Evolutionary conservation across 176 grass and related monocot species (phyloP), one percentile per base, ranked within the genome.

Genomic region (Eragrostis curvula): DNA sequence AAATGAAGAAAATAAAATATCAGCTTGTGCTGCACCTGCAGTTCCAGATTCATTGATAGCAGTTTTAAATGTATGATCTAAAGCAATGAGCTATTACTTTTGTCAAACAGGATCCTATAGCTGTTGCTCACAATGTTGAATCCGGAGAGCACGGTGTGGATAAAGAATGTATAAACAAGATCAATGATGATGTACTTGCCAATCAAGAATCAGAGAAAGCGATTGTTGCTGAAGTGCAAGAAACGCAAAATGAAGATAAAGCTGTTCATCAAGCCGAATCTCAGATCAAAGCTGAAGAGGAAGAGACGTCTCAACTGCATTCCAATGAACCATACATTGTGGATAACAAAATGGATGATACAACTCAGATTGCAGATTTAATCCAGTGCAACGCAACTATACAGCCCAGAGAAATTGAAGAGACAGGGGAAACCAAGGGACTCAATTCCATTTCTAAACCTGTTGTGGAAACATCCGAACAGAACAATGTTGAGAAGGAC

Each of bases 131-230:
- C 51, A 81, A 75, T 61, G 28, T 46, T n/a, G 61, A 81, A 69
- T 73, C 50, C 11, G 23, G 29, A 68, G 77, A 39, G 51, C 42
- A 68, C 5, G 6, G 20, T 21, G 83, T 28, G 14, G 70, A 87
- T 65, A 25, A 61, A 81, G 70, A 68, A 81, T 74, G 51, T 62
- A 75, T 8, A 68, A 40, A 74, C 68, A 74, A 86, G 42, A 50
- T 47, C 62, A 68, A 68, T 20, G 50, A 81, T 81, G 49, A 49
- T 68, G 17, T 74, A 29, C 41, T 59, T 5, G n/a, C 49, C 14
- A 59, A 59, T 88, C 74, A 78, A 79, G 67, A 48, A 83, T 66
- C 68, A 68, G 59, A 39, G 32, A 44, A 84, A 84, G 59, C 73
- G 68, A 72, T 66, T 1, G 0, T 30, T 50, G 48, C 53, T 84